Conservation (phyloP, 768 basidiomycete genomes). For the Neoboletus subvelutipes region DNA sequence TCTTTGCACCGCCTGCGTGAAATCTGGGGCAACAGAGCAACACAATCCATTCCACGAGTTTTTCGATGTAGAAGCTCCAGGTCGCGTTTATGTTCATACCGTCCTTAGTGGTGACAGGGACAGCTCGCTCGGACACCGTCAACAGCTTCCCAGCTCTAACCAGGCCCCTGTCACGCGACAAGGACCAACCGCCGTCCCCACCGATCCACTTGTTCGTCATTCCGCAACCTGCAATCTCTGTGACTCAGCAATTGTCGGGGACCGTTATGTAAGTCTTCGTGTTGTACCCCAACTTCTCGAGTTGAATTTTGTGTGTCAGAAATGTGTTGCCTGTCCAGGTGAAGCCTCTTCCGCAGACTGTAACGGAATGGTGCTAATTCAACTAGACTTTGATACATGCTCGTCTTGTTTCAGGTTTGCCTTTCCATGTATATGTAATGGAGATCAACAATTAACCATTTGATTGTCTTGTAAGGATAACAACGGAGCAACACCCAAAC, state of each 20-base stretch:
- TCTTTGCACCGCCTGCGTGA: constrained; percentile 61
- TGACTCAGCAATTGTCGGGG: constrained; percentile 64
- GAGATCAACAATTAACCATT: neutral
- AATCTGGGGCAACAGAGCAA: constrained; percentile 44
- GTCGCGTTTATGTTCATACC: constrained; percentile 63
- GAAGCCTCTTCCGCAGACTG: neutral
- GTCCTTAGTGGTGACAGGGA: constrained; percentile 38
- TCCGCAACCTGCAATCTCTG: constrained; percentile 76
- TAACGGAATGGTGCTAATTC: constrained; percentile 7
- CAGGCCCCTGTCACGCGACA: neutral
- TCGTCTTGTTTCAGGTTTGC: constrained; percentile 61
- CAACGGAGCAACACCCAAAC: constrained; percentile 67
- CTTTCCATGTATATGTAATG: neutral
- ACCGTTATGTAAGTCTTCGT: constrained; percentile 60
- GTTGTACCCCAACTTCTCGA: neutral
- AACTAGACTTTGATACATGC: constrained; percentile 75
- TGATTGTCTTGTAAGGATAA: constrained; percentile 46
- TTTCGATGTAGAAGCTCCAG: constrained; percentile 64
- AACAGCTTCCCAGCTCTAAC: constrained; percentile 1
- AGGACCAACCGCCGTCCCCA: neutral
- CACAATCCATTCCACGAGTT: constrained; percentile 72
- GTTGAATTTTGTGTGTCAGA: constrained; percentile 42
- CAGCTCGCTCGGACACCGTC: constrained; percentile 26
- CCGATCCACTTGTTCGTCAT: constrained; percentile 45
- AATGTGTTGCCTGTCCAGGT: constrained; percentile 72